phyloP scores from a whole-genome alignment of 2,329 filamentous ascomycete species.

The Ceratocystis huliohia region DNA sequence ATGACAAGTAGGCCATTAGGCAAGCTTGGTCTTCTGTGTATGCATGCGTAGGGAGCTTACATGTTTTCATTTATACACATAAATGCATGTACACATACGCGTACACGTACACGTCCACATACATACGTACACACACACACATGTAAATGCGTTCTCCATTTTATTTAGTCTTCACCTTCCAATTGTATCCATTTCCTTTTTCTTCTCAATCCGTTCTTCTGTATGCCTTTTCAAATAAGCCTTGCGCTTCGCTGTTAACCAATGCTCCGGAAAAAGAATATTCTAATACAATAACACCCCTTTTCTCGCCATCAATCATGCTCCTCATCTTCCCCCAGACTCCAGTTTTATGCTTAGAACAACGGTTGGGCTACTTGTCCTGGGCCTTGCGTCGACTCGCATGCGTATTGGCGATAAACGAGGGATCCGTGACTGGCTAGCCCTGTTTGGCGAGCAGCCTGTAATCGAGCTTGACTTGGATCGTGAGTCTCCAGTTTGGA shows the following conservation, averaged over 20 bases:
- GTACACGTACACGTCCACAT: background rate
- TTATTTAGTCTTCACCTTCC: too few relatives aligned
- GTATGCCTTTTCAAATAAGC: background rate
- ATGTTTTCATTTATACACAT: background rate
- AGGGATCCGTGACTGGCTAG: constrained; percentile 3
- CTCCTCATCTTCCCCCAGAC: background rate
- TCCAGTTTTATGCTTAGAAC: background rate
- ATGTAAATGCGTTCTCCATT: too few relatives aligned
- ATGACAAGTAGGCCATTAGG: constrained; percentile 21
- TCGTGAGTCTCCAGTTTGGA: background rate
- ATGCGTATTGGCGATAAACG: background rate
- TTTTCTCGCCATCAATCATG: background rate
- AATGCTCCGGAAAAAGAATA: background rate
- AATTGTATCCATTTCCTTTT: background rate
- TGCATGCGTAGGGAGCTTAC: too few relatives aligned
- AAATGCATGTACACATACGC: background rate
- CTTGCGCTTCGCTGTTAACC: constrained; percentile 1
- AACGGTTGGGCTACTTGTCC: background rate
- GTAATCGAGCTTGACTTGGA: background rate
- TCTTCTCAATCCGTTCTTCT: background rate
- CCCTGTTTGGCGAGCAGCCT: background rate
- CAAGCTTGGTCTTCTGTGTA: too few relatives aligned
- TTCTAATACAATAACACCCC: background rate
- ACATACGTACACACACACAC: too few relatives aligned
- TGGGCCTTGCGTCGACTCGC: background rate